A percentile compares a stretch with the other conserved stretches of the same genome.
These are phyloP conservation scores for Lactarius hatsudake DNA, from an alignment of 768 basidiomycete species.

Conservation along the genomic window DNA sequence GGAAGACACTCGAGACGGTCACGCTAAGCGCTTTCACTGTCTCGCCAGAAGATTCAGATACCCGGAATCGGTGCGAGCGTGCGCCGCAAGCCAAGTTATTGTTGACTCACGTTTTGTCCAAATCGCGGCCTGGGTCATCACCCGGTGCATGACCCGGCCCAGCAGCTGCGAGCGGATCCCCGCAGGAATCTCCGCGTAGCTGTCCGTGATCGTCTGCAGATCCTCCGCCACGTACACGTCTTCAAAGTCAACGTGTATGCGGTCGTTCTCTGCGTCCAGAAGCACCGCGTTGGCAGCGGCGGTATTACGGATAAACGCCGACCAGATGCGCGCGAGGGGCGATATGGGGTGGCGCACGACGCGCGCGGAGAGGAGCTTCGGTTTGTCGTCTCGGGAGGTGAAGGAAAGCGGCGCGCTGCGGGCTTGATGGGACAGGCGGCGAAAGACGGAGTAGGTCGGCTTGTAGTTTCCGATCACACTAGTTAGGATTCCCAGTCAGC, in stretches of 20 bases:
- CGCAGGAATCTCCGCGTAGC: constrained; percentile 21
- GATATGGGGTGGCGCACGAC: constrained; percentile 26
- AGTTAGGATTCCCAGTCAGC: constrained; percentile 1
- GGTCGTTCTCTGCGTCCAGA: constrained; percentile 13
- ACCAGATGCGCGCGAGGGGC: constrained; percentile 26
- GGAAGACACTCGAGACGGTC: constrained; percentile 10
- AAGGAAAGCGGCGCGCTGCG: constrained; percentile 11
- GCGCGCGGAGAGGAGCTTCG: constrained; percentile 19
- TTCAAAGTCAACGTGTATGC: constrained; percentile 10
- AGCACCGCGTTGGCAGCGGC: constrained; percentile 19
- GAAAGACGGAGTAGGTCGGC: constrained; percentile 20
- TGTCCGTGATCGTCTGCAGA: constrained; percentile 10
- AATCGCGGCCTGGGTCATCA: constrained; percentile 17
- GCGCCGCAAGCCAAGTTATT: not conserved
- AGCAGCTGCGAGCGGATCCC: constrained; percentile 21
- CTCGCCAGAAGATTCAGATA: not conserved
- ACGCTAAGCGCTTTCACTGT: constrained; percentile 23
- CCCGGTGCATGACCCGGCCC: constrained; percentile 18
- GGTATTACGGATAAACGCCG: constrained; percentile 17
- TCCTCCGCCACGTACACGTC: constrained; percentile 19
- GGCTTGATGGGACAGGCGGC: constrained; percentile 14
- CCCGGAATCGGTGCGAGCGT: not conserved
- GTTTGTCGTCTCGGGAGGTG: constrained; percentile 1
- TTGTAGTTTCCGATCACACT: constrained; percentile 25
- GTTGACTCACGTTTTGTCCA: constrained; percentile 22